Conservation (phyloP, 495 filamentous ascomycete genomes). For the Penicillium cinerascens region DNA sequence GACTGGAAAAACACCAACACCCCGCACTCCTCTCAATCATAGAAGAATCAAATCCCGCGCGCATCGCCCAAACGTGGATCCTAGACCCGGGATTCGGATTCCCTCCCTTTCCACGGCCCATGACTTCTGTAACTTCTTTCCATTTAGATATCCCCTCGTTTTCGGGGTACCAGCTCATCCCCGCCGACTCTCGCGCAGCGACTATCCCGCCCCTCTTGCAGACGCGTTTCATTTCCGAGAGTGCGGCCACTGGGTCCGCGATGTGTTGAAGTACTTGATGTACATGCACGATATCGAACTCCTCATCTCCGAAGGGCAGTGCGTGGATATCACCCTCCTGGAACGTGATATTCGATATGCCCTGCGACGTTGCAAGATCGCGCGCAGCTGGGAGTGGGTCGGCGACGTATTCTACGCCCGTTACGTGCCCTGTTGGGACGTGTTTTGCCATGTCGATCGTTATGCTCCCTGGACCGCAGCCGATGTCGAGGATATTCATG, state of each 20-base stretch:
- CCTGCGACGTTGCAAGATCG: conserved; percentile 31
- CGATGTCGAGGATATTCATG: conserved; percentile 53
- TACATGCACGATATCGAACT: conserved; percentile 58
- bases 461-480: conserved; percentile 58
- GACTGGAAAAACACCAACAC: conserved; percentile 46
- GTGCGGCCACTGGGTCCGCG: conserved; percentile 37
- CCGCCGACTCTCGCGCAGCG: conserved; percentile 46
- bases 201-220: conserved; percentile 51
- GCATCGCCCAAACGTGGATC: conserved; percentile 47
- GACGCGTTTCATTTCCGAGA: conserved; percentile 52
- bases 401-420: conserved; percentile 40
- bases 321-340: conserved; percentile 44
- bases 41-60: conserved; percentile 41
- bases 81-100: conserved; percentile 46
- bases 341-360: conserved; percentile 47
- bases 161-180: conserved; percentile 47
- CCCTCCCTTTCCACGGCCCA: conserved; percentile 37
- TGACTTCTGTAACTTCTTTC: conserved; percentile 30
- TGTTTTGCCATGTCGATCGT: conserved; percentile 49
- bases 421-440: conserved; percentile 46
- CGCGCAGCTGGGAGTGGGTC: conserved; percentile 42
- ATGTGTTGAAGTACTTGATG: conserved; percentile 59
- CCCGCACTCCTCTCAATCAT: conserved; percentile 37
- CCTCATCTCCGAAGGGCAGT: conserved; percentile 43
- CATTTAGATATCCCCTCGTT: conserved; percentile 38